Conservation (phyloP, 228 moss, liverwort and hornwort genomes). For the Sphagnum magellanicum region DNA sequence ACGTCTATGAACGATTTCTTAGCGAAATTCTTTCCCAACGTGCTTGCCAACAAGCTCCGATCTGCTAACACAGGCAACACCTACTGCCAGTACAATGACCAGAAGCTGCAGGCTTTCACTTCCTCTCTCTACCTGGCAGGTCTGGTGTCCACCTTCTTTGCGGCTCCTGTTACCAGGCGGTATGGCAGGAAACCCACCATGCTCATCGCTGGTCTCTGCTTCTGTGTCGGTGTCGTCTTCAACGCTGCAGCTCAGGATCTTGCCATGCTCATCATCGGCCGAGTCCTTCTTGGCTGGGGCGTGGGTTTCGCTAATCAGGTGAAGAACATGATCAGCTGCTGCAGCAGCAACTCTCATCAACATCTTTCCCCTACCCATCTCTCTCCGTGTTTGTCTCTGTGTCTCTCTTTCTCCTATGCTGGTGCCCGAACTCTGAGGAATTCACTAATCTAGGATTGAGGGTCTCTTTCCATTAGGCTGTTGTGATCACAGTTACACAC, state of each 20-base stretch:
- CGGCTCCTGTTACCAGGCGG: constrained; percentile 32
- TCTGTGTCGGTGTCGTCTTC: constrained; percentile 24
- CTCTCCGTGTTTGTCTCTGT: too few relatives aligned
- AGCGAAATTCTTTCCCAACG: constrained; percentile 33
- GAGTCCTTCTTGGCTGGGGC: constrained; percentile 39
- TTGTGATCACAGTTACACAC: too few relatives aligned
- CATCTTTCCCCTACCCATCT: too few relatives aligned
- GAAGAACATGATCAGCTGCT: background rate
- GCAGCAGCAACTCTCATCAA: too few relatives aligned
- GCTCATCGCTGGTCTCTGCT: constrained; percentile 36
- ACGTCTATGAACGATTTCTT: constrained; percentile 56
- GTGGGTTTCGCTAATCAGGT: constrained; percentile 54
- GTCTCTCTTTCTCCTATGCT: too few relatives aligned
- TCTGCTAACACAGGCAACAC: background rate
- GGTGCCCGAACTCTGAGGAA: too few relatives aligned
- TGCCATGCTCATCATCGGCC: constrained; percentile 43
- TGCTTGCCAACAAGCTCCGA: background rate
- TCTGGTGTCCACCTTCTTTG: constrained; percentile 45
- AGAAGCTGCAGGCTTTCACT: constrained; percentile 54
- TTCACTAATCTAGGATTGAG: too few relatives aligned
- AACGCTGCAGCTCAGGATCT: constrained; percentile 34
- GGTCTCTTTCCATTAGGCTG: too few relatives aligned
- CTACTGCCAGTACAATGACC: constrained; percentile 45
- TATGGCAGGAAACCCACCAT: constrained; percentile 49
- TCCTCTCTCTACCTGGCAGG: constrained; percentile 57